phyloP scores from a whole-genome alignment of 768 basidiomycete species.

The Suillus subalutaceus region DNA sequence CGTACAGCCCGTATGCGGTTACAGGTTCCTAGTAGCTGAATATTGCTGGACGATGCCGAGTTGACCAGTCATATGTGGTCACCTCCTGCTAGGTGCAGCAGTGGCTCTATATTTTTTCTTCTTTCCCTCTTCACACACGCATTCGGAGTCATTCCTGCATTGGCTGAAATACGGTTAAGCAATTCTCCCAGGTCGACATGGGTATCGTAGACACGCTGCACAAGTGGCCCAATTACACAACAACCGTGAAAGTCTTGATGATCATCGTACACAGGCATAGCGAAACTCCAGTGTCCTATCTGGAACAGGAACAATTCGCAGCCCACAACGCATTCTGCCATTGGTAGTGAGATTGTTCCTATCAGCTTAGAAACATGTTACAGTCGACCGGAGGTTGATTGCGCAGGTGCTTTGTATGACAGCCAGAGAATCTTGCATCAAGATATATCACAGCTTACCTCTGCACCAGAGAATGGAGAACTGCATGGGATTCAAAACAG shows the following conservation, averaged over 20 bases:
- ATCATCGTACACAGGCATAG: background rate
- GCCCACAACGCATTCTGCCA: background rate
- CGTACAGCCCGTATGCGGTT: background rate
- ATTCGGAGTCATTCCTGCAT: constrained; percentile 17
- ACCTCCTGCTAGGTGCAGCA: background rate
- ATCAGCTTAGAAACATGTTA: background rate
- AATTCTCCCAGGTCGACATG: constrained; percentile 3
- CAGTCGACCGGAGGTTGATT: background rate
- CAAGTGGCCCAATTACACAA: background rate
- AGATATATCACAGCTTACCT: background rate
- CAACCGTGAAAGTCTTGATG: background rate
- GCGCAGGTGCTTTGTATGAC: background rate
- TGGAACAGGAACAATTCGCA: background rate
- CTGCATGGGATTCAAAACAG: background rate
- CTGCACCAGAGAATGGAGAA: background rate
- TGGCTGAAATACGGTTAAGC: constrained; percentile 18
- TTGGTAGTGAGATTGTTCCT: background rate
- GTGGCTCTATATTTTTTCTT: background rate
- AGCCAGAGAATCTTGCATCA: background rate
- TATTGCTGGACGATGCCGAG: background rate
- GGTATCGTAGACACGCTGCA: background rate
- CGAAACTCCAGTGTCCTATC: background rate
- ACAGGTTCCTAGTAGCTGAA: background rate
- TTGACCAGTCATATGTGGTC: background rate
- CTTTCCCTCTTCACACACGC: constrained; percentile 15